Evolutionary conservation across 2,329 filamentous ascomycete species (phyloP).

Genomic region (Mollisiaceae sp.): DNA sequence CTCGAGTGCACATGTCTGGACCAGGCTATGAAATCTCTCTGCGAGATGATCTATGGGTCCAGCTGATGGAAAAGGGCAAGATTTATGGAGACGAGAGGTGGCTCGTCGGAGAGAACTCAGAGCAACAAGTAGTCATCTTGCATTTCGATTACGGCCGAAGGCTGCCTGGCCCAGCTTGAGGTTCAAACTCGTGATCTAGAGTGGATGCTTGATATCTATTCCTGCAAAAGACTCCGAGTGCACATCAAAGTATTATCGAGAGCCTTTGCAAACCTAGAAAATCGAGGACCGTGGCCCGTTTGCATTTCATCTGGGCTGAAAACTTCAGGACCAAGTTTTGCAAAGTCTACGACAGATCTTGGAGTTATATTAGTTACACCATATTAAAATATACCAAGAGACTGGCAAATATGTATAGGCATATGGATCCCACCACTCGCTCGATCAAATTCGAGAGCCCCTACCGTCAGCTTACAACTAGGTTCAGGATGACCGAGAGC

Average conservation of each 20-base stretch:
- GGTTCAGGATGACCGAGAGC: not conserved
- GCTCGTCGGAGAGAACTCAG: conserved; percentile 62
- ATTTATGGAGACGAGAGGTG: conserved; percentile 66
- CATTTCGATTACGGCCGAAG: conserved; percentile 47
- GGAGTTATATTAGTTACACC: too few relatives aligned
- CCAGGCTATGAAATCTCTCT: conserved; percentile 48
- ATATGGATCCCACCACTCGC: not conserved
- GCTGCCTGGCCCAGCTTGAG: not conserved
- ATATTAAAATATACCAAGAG: too few relatives aligned
- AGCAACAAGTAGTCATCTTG: conserved; percentile 57
- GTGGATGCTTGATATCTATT: too few relatives aligned
- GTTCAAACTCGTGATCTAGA: not conserved
- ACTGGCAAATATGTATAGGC: too few relatives aligned
- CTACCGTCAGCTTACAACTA: not conserved
- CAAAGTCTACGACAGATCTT: too few relatives aligned
- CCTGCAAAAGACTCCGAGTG: too few relatives aligned
- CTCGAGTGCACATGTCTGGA: conserved; percentile 42
- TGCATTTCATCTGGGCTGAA: too few relatives aligned
- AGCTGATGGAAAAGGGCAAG: conserved; percentile 56
- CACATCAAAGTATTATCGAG: too few relatives aligned
- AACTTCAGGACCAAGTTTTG: too few relatives aligned
- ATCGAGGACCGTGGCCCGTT: too few relatives aligned
- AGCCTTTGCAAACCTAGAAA: too few relatives aligned
- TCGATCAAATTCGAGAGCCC: not conserved
- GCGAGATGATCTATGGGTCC: conserved; percentile 50